Base-by-base conservation (phyloP, 768 basidiomycete species). In the Butyriboletus loyo region DNA sequence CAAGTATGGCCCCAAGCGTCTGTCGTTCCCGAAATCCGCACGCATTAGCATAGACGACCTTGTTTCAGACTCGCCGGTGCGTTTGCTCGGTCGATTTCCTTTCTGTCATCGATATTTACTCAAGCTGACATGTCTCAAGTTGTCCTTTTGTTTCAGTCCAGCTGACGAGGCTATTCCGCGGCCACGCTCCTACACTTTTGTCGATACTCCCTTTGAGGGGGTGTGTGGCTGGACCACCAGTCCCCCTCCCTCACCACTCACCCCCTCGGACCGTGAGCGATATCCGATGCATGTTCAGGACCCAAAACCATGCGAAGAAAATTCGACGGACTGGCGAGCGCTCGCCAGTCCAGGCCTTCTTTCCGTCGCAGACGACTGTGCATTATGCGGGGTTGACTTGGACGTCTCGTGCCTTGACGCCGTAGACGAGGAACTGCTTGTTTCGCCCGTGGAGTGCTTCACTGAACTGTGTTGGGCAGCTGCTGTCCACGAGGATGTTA, bases 341-440 rank as follows among this genome's bases (percentile, higher is more conserved):
- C 30, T 43, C 14, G 11, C 51, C 3, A 50, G 48, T 9, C 45
- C 54, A 0, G 54, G 51, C n/a, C 44, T 66, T 1, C 38, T 57
- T 5, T 55, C 58, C 43, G 30, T 63, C 17, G 51, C 31, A 3
- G 38, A 50, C 19, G 69, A 71, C 25, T 66, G 65, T 28, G 57
- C 69, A 6, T 43, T 56, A 25, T 66, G 67, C 21, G 68, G 67
- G 28, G 65, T 69, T 17, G 66, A 69, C 28, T 52, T 77, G 60
- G 72, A 77, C 56, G 52, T 61, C 1, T 61, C 68, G 2, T 74
- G 74, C 42, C 55, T 77, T 21, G 61, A 69, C 28, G 56, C 58
- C 9, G 61, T 77, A 7, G 76, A 77, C 55, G 68, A 75, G 44
- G 66, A 74, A 34, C 72, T 77, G 5, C 64, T 77, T 1, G 52